Conservation (phyloP, 2,329 filamentous ascomycete genomes). For the Alternaria conjuncta region DNA sequence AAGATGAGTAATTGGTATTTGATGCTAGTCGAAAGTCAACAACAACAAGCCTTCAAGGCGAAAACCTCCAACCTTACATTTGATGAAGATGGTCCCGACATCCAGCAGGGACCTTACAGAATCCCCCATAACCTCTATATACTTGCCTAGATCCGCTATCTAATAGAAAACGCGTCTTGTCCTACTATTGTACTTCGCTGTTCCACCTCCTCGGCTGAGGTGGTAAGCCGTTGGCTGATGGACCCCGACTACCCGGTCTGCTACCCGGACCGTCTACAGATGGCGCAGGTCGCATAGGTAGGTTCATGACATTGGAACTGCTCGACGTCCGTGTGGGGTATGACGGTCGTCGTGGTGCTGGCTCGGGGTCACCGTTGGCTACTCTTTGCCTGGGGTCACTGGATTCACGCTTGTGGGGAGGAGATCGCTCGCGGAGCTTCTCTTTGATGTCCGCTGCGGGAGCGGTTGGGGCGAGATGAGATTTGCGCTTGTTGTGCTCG, state of each 20-base stretch:
- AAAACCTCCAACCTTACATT: background rate
- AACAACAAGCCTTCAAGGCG: slow-evolving; percentile 1
- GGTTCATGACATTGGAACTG: slow-evolving; percentile 49
- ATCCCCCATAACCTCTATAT: background rate
- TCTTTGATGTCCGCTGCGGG: slow-evolving; percentile 65
- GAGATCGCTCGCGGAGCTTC: slow-evolving; percentile 46
- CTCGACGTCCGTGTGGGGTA: slow-evolving; percentile 55
- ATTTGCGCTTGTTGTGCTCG: slow-evolving; percentile 94
- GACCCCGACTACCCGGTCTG: slow-evolving; percentile 31
- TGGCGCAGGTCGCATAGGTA: slow-evolving; percentile 56
- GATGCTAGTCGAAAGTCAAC: slow-evolving; percentile 1
- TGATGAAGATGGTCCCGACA: background rate
- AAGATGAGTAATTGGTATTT: background rate
- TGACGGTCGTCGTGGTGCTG: slow-evolving; percentile 45
- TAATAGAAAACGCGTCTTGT: background rate
- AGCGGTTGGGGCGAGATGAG: slow-evolving; percentile 82
- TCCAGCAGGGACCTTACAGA: background rate
- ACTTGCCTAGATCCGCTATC: background rate
- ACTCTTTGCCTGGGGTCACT: slow-evolving; percentile 31
- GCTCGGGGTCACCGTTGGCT: slow-evolving; percentile 31
- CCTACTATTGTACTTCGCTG: slow-evolving; percentile 34
- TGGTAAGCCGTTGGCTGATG: slow-evolving; percentile 13
- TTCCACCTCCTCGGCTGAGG: slow-evolving; percentile 40
- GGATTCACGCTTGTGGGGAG: slow-evolving; percentile 33
- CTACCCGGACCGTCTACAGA: slow-evolving; percentile 36